phyloP scores from a whole-genome alignment of 768 basidiomycete species.

The Tylopilus felleus region DNA sequence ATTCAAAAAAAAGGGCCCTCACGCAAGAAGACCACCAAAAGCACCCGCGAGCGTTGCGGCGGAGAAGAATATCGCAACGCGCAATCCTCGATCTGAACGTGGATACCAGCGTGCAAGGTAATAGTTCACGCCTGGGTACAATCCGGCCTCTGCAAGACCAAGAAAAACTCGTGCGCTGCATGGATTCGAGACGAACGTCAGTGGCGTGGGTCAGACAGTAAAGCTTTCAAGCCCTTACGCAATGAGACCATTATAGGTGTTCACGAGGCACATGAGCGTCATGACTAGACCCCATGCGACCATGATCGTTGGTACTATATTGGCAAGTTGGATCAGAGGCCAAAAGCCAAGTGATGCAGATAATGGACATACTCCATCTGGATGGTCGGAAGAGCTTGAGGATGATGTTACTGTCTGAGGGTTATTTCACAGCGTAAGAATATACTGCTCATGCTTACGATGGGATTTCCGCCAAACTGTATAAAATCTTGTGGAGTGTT shows the following conservation, averaged over 20 bases:
- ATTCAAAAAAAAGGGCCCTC: slow-evolving; percentile 13
- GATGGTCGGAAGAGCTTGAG: slow-evolving; percentile 35
- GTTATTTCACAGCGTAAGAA: neutral
- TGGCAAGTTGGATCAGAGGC: slow-evolving; percentile 5
- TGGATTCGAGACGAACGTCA: neutral
- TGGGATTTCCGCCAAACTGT: slow-evolving; percentile 36
- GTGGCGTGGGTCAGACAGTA: neutral
- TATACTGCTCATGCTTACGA: slow-evolving; percentile 28
- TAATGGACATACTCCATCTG: slow-evolving; percentile 29
- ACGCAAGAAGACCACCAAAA: slow-evolving; percentile 49
- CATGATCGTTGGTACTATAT: slow-evolving; percentile 39
- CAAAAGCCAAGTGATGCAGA: neutral
- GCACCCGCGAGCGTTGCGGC: slow-evolving; percentile 56
- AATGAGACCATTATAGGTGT: slow-evolving; percentile 28
- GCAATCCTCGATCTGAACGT: slow-evolving; percentile 50
- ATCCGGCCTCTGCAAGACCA: slow-evolving; percentile 47
- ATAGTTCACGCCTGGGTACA: slow-evolving; percentile 40
- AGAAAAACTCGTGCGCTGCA: slow-evolving; percentile 41
- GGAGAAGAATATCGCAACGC: slow-evolving; percentile 63
- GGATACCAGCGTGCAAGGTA: slow-evolving; percentile 59
- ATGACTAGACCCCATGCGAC: slow-evolving; percentile 38
- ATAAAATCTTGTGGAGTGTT: slow-evolving; percentile 27
- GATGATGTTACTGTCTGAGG: slow-evolving; percentile 32
- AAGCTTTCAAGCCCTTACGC: slow-evolving; percentile 22
- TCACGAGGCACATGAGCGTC: slow-evolving; percentile 37